Evolutionary conservation across 2,329 filamentous ascomycete genomes (phyloP).

Genomic region (Triangularia setosa): DNA sequence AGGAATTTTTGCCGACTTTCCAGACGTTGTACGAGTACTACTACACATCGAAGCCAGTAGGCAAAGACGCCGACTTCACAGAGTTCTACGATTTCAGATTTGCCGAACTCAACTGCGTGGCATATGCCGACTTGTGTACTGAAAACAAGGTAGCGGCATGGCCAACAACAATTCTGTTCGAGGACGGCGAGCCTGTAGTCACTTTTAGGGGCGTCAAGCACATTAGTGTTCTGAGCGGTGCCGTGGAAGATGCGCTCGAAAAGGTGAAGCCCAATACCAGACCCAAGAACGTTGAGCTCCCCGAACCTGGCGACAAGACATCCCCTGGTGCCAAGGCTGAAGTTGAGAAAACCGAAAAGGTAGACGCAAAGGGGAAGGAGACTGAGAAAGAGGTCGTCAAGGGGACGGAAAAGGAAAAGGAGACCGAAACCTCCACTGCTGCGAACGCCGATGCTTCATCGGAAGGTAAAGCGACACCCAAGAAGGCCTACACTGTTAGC

Average conservation of each 20-base stretch:
- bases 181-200: slow-evolving; percentile 67
- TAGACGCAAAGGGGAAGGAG: background rate
- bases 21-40: slow-evolving; percentile 96
- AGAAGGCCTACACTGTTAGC: slow-evolving; percentile 22
- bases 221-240: slow-evolving; percentile 61
- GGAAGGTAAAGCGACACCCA: slow-evolving; percentile 17
- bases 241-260: slow-evolving; percentile 75
- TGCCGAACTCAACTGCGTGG: slow-evolving; percentile 78
- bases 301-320: slow-evolving; percentile 60
- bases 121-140: slow-evolving; percentile 73
- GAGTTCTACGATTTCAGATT: slow-evolving; percentile 89
- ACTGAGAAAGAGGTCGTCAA: background rate
- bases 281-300: slow-evolving; percentile 63
- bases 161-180: slow-evolving; percentile 75
- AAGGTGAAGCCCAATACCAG: slow-evolving; percentile 75
- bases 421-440: slow-evolving; percentile 31
- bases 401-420: slow-evolving; percentile 33
- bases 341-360: background rate
- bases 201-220: slow-evolving; percentile 63
- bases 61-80: slow-evolving; percentile 60
- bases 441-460: background rate
- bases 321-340: slow-evolving; percentile 14
- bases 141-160: slow-evolving; percentile 64
- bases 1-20: slow-evolving; percentile 74
- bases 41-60: slow-evolving; percentile 73